These are phyloP conservation scores for Lachancea meyersii DNA, from an alignment of 805 yeast genomes.

Conservation along the genomic window DNA sequence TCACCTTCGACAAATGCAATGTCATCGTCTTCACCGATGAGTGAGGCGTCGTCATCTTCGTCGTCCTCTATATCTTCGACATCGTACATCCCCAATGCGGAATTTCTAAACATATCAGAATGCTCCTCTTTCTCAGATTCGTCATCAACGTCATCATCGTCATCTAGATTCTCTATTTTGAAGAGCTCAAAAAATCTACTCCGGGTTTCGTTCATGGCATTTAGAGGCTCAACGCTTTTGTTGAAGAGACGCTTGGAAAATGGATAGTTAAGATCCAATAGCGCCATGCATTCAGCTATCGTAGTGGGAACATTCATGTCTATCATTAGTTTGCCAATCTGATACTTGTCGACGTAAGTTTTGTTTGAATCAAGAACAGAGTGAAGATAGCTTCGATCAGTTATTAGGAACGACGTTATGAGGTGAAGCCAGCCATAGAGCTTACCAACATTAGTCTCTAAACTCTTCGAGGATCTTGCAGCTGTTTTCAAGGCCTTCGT, in stretches of 20 bases:
- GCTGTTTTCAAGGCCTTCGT: slow-evolving; percentile 56
- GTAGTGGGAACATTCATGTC: slow-evolving; percentile 59
- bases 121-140: slow-evolving; percentile 64
- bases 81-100: slow-evolving; percentile 92
- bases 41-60: slow-evolving; percentile 47
- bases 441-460: slow-evolving; percentile 26
- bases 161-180: slow-evolving; percentile 53
- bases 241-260: slow-evolving; percentile 54
- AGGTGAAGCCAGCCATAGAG: slow-evolving; percentile 30
- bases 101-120: slow-evolving; percentile 77
- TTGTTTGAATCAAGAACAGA: slow-evolving; percentile 42
- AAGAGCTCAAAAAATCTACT: slow-evolving; percentile 51
- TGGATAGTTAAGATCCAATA: slow-evolving; percentile 69
- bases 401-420: slow-evolving; percentile 24
- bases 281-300: slow-evolving; percentile 54
- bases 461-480: slow-evolving; percentile 19
- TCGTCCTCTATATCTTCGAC: slow-evolving; percentile 65
- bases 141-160: slow-evolving; percentile 48
- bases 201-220: slow-evolving; percentile 50
- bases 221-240: slow-evolving; percentile 52
- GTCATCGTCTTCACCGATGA: slow-evolving; percentile 41
- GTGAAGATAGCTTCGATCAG: slow-evolving; percentile 31
- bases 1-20: slow-evolving; percentile 34
- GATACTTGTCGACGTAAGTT: slow-evolving; percentile 54
- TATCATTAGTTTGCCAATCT: slow-evolving; percentile 56